Evolutionary conservation across 768 basidiomycete genomes (phyloP).

Genomic region (Jaapia argillacea): DNA sequence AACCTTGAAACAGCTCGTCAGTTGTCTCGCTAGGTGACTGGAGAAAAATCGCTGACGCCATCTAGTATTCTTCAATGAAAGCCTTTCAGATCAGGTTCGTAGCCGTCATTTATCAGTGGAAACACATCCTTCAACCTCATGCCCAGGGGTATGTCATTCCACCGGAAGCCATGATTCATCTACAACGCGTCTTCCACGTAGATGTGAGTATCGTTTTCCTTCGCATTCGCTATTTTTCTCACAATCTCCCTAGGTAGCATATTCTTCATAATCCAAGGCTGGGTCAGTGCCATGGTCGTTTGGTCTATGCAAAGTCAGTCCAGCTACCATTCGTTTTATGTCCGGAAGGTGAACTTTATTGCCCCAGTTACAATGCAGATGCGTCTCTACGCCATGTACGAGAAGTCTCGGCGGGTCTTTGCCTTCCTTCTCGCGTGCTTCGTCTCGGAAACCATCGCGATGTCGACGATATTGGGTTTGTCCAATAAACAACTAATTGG

Average conservation of each 20-base stretch:
- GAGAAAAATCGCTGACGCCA: too few relatives aligned
- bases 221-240: background rate
- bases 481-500: background rate
- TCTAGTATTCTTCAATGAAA: background rate
- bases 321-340: too few relatives aligned
- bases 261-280: conserved; percentile 1
- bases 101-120: background rate
- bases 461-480: background rate
- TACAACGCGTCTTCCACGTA: background rate
- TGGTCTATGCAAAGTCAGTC: background rate
- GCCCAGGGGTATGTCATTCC: background rate
- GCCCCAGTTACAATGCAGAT: background rate
- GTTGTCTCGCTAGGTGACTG: too few relatives aligned
- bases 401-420: background rate
- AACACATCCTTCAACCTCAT: background rate
- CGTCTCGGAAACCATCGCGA: background rate
- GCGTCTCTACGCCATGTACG: background rate
- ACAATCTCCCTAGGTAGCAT: background rate
- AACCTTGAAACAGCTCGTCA: too few relatives aligned
- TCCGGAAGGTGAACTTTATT: background rate
- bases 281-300: background rate
- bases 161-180: background rate
- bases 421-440: background rate
- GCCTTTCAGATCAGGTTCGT: background rate
- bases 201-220: background rate